Conservation (phyloP, 208 protist genomes). For the Wallacemonas sp. region DNA sequence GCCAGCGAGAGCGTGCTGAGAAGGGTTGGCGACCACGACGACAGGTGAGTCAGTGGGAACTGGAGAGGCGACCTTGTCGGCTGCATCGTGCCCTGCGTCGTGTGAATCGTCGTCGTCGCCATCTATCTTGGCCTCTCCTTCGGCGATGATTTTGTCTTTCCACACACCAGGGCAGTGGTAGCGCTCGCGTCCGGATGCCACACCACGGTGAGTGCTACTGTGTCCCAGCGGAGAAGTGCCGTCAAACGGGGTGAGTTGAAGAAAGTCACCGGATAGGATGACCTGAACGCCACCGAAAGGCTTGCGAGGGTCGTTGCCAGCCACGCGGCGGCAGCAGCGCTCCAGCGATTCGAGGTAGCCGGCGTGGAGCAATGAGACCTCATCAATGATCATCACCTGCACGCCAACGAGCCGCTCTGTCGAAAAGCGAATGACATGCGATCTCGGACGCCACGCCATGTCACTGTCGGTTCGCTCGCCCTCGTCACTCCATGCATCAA, state of each 20-base stretch:
- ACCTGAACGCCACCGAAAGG: slow-evolving; percentile 88
- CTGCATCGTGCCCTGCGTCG: background rate
- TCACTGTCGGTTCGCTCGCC: slow-evolving; percentile 9
- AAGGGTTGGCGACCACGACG: too few relatives aligned
- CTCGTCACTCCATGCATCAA: background rate
- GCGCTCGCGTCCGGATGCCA: too few relatives aligned
- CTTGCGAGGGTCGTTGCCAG: slow-evolving; percentile 21
- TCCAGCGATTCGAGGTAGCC: slow-evolving; percentile 57
- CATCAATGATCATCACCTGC: slow-evolving; percentile 82
- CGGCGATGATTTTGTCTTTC: background rate
- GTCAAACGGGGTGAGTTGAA: slow-evolving; percentile 61
- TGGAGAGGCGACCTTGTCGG: too few relatives aligned
- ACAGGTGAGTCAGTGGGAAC: too few relatives aligned
- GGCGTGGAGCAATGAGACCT: slow-evolving; percentile 76
- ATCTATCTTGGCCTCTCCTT: background rate
- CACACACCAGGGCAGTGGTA: background rate
- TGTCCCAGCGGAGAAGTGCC: background rate
- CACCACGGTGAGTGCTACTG: background rate
- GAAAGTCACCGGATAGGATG: slow-evolving; percentile 86
- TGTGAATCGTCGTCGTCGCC: background rate
- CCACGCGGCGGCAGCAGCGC: slow-evolving; percentile 25
- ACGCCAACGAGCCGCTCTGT: slow-evolving; percentile 21
- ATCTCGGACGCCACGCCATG: background rate
- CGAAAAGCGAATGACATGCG: slow-evolving; percentile 14
- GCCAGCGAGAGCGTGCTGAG: too few relatives aligned